Percentiles rank a stretch among this genome's conserved stretches.
Conservation (phyloP, 352 stramenopile genomes). For the Pythium guiyangense region DNA sequence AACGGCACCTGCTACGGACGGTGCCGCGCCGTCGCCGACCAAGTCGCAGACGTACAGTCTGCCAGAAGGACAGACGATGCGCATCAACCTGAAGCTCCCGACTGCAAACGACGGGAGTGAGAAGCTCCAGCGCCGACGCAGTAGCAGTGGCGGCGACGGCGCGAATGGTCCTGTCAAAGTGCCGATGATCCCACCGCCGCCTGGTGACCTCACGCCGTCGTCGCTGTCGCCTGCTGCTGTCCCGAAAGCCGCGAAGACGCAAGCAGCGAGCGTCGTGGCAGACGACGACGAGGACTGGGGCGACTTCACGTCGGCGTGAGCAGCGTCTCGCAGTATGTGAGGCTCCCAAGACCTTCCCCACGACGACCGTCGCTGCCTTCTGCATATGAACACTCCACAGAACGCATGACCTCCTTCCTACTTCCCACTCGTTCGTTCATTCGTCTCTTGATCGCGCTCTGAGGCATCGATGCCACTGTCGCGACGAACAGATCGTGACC, state of each 20-base stretch:
- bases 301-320: conserved; percentile 75
- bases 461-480: too few relatives aligned
- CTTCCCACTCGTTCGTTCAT: too few relatives aligned
- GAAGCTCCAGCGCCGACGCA: conserved; percentile 20
- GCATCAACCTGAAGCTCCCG: conserved; percentile 69
- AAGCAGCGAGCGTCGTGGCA: conserved; percentile 18
- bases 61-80: conserved; percentile 64
- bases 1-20: conserved; percentile 1
- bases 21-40: conserved; percentile 9
- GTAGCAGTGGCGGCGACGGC: conserved; percentile 22
- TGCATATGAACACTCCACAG: too few relatives aligned
- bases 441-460: too few relatives aligned
- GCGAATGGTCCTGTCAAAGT: conserved; percentile 31
- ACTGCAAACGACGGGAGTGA: conserved; percentile 23
- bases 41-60: conserved; percentile 56
- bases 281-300: conserved; percentile 73
- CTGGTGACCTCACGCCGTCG: conserved; percentile 24
- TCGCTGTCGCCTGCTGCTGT: conserved; percentile 19
- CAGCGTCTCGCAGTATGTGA: too few relatives aligned
- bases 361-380: too few relatives aligned
- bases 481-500: too few relatives aligned
- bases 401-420: too few relatives aligned
- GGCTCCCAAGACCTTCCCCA: too few relatives aligned
- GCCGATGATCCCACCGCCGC: conserved; percentile 53
- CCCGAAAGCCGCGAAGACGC: conserved; percentile 29